Evolutionary conservation across 345 rosid species (phyloP).

Genomic region (Alliaria petiolata): DNA sequence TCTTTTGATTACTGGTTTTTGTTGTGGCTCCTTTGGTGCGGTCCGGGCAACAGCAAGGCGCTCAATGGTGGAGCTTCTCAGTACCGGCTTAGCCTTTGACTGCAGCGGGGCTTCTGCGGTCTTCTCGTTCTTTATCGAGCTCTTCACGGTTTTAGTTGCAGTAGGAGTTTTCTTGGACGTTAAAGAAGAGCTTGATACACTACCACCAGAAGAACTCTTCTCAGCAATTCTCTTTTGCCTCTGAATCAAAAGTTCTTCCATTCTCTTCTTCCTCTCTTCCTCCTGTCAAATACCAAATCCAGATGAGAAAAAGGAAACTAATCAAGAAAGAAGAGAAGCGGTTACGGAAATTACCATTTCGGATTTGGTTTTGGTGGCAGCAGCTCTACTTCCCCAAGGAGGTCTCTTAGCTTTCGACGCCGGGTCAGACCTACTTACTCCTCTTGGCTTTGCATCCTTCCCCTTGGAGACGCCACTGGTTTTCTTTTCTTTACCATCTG

Average conservation of each 20-base stretch:
- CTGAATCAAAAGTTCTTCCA: slow-evolving; percentile 65
- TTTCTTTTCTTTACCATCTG: slow-evolving; percentile 37
- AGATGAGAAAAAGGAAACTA: slow-evolving; percentile 5
- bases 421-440: slow-evolving; percentile 45
- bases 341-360: slow-evolving; percentile 48
- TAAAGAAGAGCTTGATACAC: slow-evolving; percentile 31
- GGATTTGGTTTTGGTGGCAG: slow-evolving; percentile 54
- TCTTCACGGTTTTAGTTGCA: slow-evolving; percentile 30
- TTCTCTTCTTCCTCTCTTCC: slow-evolving; percentile 76
- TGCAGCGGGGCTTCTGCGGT: slow-evolving; percentile 33
- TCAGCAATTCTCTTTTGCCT: slow-evolving; percentile 95
- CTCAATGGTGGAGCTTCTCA: slow-evolving; percentile 81
- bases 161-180: slow-evolving; percentile 44
- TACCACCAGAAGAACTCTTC: slow-evolving; percentile 53
- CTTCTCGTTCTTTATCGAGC: slow-evolving; percentile 37
- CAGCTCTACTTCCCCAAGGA: slow-evolving; percentile 53
- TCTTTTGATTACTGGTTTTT: slow-evolving; percentile 43
- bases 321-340: neutral
- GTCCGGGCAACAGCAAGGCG: slow-evolving; percentile 72
- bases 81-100: slow-evolving; percentile 50
- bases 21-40: slow-evolving; percentile 45
- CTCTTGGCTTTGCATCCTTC: slow-evolving; percentile 57
- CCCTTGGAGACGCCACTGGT: slow-evolving; percentile 35
- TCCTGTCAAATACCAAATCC: slow-evolving; percentile 46
- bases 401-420: slow-evolving; percentile 54